Base-by-base conservation (phyloP, 2,329 filamentous ascomycete genomes). In the Xylariales sp. region DNA sequence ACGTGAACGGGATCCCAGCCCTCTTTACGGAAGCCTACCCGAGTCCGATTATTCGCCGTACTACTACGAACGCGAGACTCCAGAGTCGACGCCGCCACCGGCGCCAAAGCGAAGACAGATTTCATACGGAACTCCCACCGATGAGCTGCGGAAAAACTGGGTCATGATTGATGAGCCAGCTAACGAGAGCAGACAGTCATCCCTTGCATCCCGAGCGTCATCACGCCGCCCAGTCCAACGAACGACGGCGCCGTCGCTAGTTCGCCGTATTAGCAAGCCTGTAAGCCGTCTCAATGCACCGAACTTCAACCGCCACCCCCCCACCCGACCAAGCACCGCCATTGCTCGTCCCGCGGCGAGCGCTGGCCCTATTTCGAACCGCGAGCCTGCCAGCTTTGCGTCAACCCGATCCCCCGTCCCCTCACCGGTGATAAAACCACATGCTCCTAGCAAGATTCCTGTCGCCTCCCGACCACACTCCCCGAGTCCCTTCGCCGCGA, bases 121-220 rank as follows among this genome's bases (percentile, higher is more conserved):
- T n/a, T 80, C 82, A 61, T 76, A 81, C 1, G 81, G 83, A 18
- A 81, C 83, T 41, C 62, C 72, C 3, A 77, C 80, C 32, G 85
- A 88, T 69, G 87, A 90, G 50, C 81, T 92, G 5, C 83, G 86
- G 36, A 86, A 84, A 63, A 92, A 89, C 79, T 94, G 91, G 91
- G 90, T 94, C 34, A 83, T 94, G 70, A 88, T 94, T 32, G 81
- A 82, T 63, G 84, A 84, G 52, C 77, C 77, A 18, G 70, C 69
- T 36, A 67, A 71, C 57, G 63, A 69, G 43, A 65, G 58, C 28
- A 69, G 68, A 34, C 73, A 68, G 55, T 67, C 71, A 12, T 74
- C 70, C 45, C 62, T 68, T 12, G 71, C 73, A 39, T 73, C 75
- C 7, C 70, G 66, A 61, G 69, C 72, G 6, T 65, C 72, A 18